phyloP scores from a whole-genome alignment of 2,329 filamentous ascomycete species.

The Cladosporium halotolerans region DNA sequence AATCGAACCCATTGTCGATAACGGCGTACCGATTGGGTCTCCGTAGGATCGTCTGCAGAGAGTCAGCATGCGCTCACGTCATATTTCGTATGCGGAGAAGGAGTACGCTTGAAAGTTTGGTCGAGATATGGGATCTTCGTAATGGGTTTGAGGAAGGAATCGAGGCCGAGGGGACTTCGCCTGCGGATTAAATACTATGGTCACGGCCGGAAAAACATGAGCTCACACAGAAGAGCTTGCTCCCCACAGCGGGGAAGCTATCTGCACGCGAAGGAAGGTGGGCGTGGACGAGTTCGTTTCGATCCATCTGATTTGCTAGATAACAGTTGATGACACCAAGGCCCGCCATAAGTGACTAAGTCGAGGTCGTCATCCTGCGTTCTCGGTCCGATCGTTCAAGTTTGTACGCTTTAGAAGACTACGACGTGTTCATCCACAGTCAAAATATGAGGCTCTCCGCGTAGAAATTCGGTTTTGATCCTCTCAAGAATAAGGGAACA shows the following conservation, averaged over 20 bases:
- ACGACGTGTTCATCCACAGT: too few relatives aligned
- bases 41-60: background rate
- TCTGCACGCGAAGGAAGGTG: constrained; percentile 7
- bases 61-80: too few relatives aligned
- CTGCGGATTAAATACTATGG: background rate
- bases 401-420: too few relatives aligned
- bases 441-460: too few relatives aligned
- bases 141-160: too few relatives aligned
- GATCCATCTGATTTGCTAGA: constrained; percentile 2
- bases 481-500: too few relatives aligned
- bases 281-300: background rate
- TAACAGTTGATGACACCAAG: background rate
- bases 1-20: constrained; percentile 11
- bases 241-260: constrained; percentile 11
- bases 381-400: background rate
- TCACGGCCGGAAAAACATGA: constrained; percentile 5
- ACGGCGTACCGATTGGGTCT: constrained; percentile 7
- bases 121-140: too few relatives aligned
- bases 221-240: background rate
- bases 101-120: too few relatives aligned
- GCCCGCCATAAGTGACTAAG: constrained; percentile 1
- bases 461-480: too few relatives aligned
- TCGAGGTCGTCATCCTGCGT: constrained; percentile 1
- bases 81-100: too few relatives aligned
- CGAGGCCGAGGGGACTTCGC: too few relatives aligned